phyloP scores from a whole-genome alignment of 2,329 filamentous ascomycete species.

The Paraconiothyrium sp. region DNA sequence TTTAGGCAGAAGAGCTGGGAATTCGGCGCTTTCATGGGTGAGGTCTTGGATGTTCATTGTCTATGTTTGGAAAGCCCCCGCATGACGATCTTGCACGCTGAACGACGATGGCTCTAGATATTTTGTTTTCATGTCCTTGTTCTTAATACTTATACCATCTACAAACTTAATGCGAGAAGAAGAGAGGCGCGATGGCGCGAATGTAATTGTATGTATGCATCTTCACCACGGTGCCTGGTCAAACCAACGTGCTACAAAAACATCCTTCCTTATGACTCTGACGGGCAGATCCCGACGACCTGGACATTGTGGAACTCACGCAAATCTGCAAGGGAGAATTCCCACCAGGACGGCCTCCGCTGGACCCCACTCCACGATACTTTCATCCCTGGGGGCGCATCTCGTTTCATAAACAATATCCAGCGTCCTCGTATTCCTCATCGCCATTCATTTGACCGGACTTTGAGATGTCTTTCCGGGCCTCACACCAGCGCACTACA shows the following conservation, averaged over 20 bases:
- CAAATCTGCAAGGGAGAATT: neutral
- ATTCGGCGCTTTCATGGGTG: neutral
- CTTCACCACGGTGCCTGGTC: neutral
- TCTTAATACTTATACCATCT: slow-evolving; percentile 6
- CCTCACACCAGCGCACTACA: neutral
- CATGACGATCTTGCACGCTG: slow-evolving; percentile 16
- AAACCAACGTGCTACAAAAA: neutral
- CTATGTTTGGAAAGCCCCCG: neutral
- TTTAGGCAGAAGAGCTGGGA: neutral
- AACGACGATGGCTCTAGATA: slow-evolving; percentile 8
- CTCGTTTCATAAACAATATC: neutral
- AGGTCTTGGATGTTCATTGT: neutral
- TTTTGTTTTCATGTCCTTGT: neutral
- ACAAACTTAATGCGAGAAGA: neutral
- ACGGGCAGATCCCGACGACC: neutral
- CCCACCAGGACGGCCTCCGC: neutral
- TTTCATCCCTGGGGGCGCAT: neutral
- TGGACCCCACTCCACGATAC: neutral
- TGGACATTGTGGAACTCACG: neutral
- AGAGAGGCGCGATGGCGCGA: slow-evolving; percentile 1
- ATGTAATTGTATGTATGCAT: slow-evolving; percentile 7
- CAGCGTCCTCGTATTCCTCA: neutral
- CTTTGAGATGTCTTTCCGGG: neutral
- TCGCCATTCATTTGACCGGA: neutral
- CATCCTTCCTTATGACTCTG: neutral